Conservation (phyloP, 1,139 yeast species). For the Taphrina deformans region DNA sequence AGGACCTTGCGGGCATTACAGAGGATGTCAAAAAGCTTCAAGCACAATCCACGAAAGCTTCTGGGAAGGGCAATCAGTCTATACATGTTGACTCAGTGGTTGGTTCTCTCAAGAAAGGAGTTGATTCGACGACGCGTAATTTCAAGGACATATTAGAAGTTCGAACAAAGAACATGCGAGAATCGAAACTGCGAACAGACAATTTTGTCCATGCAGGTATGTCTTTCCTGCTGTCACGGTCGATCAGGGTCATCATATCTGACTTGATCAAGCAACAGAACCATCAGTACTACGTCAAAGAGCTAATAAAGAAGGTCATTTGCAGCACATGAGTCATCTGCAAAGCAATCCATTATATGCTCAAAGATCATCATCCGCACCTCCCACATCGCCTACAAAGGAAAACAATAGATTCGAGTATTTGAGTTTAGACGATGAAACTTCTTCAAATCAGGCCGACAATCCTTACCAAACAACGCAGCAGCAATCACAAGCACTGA, state of each 20-base stretch:
- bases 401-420: conserved; percentile 27
- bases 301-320: conserved; percentile 19
- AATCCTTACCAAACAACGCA: conserved; percentile 21
- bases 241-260: not conserved
- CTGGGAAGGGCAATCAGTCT: conserved; percentile 54
- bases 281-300: conserved; percentile 13
- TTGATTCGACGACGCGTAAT: conserved; percentile 88
- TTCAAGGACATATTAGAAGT: conserved; percentile 84
- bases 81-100: conserved; percentile 85
- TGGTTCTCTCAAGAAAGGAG: conserved; percentile 78
- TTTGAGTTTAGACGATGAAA: conserved; percentile 23
- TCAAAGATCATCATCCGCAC: conserved; percentile 27
- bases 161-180: conserved; percentile 79
- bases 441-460: conserved; percentile 20
- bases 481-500: conserved; percentile 24
- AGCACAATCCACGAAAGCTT: conserved; percentile 50
- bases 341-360: conserved; percentile 27
- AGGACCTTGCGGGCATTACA: conserved; percentile 84
- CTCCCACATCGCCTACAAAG: conserved; percentile 24
- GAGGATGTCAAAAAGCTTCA: conserved; percentile 70
- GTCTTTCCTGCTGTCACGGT: conserved; percentile 48
- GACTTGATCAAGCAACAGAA: conserved; percentile 11
- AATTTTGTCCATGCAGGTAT: conserved; percentile 55
- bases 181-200: conserved; percentile 78
- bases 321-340: conserved; percentile 18